phyloP scores from a whole-genome alignment of 192 early-diverging fungal species.

The Linnemannia zychae region DNA sequence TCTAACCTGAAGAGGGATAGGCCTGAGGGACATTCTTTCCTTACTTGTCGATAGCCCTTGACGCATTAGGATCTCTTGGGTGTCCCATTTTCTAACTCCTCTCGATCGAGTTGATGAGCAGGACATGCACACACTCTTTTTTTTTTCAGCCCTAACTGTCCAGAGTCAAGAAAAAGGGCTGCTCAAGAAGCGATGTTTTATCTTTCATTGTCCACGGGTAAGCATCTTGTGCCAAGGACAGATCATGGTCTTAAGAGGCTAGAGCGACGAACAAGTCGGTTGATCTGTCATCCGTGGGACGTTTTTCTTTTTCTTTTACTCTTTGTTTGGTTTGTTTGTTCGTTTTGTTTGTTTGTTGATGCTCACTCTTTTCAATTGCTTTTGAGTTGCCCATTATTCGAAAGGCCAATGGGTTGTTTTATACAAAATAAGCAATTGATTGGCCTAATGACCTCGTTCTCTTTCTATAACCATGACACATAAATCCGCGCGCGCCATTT shows the following conservation, averaged over 20 bases:
- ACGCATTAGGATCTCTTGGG: neutral
- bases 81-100: neutral
- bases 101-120: neutral
- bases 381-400: neutral
- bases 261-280: neutral
- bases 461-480: neutral
- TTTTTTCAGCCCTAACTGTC: neutral
- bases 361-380: neutral
- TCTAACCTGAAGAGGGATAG: neutral
- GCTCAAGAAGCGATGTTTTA: neutral
- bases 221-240: neutral
- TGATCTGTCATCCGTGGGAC: neutral
- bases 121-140: neutral
- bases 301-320: neutral
- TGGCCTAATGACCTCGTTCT: neutral
- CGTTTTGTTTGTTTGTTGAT: neutral
- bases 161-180: neutral
- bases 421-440: neutral
- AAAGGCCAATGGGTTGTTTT: neutral
- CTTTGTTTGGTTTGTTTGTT: neutral
- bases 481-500: neutral
- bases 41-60: neutral
- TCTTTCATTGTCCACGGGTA: neutral
- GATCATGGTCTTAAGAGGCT: neutral
- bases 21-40: constrained; percentile 2